phyloP scores from a whole-genome alignment of 2,329 filamentous ascomycete genomes.

The Dothistroma septosporum region DNA sequence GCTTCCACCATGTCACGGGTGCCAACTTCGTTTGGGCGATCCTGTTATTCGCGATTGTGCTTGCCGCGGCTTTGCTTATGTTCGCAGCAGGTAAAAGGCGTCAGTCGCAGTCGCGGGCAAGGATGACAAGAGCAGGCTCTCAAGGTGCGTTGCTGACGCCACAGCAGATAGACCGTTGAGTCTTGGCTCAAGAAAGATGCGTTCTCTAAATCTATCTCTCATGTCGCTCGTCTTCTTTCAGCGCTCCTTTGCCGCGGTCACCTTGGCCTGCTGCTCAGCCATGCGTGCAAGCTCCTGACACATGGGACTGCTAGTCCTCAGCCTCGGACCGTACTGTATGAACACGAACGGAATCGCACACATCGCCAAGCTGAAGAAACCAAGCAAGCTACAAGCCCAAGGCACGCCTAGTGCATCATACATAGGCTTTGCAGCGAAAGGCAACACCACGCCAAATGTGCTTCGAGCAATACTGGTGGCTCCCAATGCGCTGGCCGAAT shows the following conservation, averaged over 20 bases:
- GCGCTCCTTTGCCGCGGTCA: background rate
- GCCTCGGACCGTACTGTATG: conserved; percentile 50
- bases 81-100: conserved; percentile 1
- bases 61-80: conserved; percentile 2
- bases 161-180: background rate
- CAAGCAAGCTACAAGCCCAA: conserved; percentile 57
- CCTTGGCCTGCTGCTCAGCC: background rate
- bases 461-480: conserved; percentile 17
- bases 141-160: background rate
- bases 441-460: conserved; percentile 45
- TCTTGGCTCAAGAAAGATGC: background rate
- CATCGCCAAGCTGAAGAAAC: conserved; percentile 47
- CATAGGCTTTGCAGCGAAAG: conserved; percentile 51
- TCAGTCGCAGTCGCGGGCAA: background rate
- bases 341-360: conserved; percentile 58
- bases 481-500: conserved; percentile 39
- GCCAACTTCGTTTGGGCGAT: conserved; percentile 50
- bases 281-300: conserved; percentile 53
- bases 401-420: conserved; percentile 65
- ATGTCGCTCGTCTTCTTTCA: background rate
- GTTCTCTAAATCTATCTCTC: background rate
- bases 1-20: conserved; percentile 32
- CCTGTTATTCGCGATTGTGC: conserved; percentile 39
- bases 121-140: background rate
- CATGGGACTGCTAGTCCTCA: conserved; percentile 57